Conservation (phyloP, 164 flowering plant genomes). For the Tetracentron sinense region DNA sequence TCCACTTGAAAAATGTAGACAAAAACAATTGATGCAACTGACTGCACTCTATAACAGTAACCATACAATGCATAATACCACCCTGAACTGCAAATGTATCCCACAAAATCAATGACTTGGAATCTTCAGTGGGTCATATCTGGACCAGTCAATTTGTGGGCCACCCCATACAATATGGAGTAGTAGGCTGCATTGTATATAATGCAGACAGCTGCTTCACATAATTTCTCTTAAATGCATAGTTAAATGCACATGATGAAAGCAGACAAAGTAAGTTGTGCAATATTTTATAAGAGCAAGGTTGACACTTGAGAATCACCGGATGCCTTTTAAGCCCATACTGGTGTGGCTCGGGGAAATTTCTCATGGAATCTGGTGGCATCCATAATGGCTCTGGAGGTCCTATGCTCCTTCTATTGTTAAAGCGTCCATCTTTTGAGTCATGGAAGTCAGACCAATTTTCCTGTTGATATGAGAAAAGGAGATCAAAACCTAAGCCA, state of each 20-base stretch:
- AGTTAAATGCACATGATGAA: neutral
- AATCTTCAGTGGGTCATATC: neutral
- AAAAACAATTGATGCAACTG: neutral
- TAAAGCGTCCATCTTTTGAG: slow-evolving; percentile 44
- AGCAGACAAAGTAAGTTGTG: no score
- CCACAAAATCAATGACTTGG: neutral
- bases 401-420: slow-evolving; percentile 33
- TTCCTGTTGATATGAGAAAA: slow-evolving; percentile 41
- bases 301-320: slow-evolving; percentile 24
- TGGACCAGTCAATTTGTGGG: neutral
- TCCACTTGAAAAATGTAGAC: neutral
- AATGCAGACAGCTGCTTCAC: neutral
- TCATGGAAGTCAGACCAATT: slow-evolving; percentile 52
- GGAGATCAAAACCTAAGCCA: neutral
- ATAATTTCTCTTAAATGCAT: neutral
- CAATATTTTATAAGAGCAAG: no score
- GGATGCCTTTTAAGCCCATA: slow-evolving; percentile 35
- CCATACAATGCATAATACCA: neutral
- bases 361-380: slow-evolving; percentile 28
- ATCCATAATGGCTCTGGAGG: slow-evolving; percentile 34
- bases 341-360: slow-evolving; percentile 28
- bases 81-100: slow-evolving; percentile 1
- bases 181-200: neutral
- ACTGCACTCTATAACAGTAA: neutral
- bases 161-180: neutral